Evolutionary conservation across 805 yeast species (phyloP).

Genomic region (Starmerella bombicola): DNA sequence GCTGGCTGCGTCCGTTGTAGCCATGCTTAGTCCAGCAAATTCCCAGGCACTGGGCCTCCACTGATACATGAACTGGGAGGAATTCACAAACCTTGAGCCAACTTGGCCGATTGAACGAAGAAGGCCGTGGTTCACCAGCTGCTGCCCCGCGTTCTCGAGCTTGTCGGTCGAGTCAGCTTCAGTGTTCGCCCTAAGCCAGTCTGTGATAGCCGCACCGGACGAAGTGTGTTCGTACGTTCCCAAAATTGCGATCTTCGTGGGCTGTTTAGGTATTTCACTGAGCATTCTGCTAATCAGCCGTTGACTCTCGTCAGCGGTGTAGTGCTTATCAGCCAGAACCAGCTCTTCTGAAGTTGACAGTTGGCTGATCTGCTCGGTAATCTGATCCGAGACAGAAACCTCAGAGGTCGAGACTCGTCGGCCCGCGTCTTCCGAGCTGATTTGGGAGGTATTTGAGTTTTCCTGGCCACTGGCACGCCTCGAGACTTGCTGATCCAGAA

Average conservation of each 20-base stretch:
- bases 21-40: conserved; percentile 32
- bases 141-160: conserved; percentile 68
- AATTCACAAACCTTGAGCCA: conserved; percentile 50
- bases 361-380: background rate
- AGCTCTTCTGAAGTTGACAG: conserved; percentile 21
- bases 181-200: conserved; percentile 44
- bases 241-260: conserved; percentile 52
- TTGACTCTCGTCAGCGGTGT: conserved; percentile 33
- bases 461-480: background rate
- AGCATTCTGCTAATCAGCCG: conserved; percentile 36
- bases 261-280: conserved; percentile 38
- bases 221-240: conserved; percentile 55
- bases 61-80: conserved; percentile 62
- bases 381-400: conserved; percentile 1
- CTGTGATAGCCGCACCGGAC: conserved; percentile 48
- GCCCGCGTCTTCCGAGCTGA: background rate
- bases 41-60: conserved; percentile 65
- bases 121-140: conserved; percentile 47
- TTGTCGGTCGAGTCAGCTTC: conserved; percentile 37
- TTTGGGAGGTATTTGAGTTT: background rate
- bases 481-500: background rate
- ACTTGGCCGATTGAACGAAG: conserved; percentile 53
- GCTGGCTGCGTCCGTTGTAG: background rate
- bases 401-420: background rate
- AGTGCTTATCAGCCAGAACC: conserved; percentile 26